A percentile compares a stretch with the other conserved stretches of the same genome.
phyloP scores from a whole-genome alignment of 192 early-diverging fungal genomes.

The Umbelopsis isabellina region DNA sequence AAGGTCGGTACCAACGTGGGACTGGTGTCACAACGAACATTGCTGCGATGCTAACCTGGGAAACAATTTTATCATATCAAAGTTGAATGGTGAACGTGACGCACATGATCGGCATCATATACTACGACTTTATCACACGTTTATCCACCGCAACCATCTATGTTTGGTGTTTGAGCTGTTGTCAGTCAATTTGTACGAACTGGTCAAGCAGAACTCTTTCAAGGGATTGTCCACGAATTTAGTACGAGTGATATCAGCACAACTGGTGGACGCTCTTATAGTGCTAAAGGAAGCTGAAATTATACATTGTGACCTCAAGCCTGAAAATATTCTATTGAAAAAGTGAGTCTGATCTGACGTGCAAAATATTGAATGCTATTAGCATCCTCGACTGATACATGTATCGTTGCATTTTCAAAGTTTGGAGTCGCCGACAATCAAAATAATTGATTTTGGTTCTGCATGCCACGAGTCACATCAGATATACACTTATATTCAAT shows the following conservation, averaged over 20 bases:
- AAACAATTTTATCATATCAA: neutral
- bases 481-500: conserved; percentile 97
- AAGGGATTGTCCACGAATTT: conserved; percentile 92
- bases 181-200: conserved; percentile 94
- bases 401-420: conserved; percentile 41
- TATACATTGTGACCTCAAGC: conserved; percentile 98
- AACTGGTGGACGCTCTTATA: conserved; percentile 89
- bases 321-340: conserved; percentile 94
- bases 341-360: conserved; percentile 50
- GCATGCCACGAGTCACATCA: conserved; percentile 94
- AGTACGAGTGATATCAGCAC: conserved; percentile 89
- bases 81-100: conserved; percentile 90
- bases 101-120: conserved; percentile 85
- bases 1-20: conserved; percentile 50
- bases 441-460: conserved; percentile 99
- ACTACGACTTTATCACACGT: conserved; percentile 84
- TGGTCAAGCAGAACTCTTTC: conserved; percentile 97
- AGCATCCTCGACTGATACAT: neutral
- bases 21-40: neutral
- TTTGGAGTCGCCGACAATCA: conserved; percentile 88
- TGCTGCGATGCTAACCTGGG: neutral
- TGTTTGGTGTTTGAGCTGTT: conserved; percentile 97
- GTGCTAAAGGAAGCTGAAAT: conserved; percentile 86
- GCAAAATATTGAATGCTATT: neutral
- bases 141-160: conserved; percentile 91